Evolutionary conservation across 352 stramenopile genomes (phyloP), one percentile per base, ranked within the genome.

Genomic region (Sclerospora graminicola): DNA sequence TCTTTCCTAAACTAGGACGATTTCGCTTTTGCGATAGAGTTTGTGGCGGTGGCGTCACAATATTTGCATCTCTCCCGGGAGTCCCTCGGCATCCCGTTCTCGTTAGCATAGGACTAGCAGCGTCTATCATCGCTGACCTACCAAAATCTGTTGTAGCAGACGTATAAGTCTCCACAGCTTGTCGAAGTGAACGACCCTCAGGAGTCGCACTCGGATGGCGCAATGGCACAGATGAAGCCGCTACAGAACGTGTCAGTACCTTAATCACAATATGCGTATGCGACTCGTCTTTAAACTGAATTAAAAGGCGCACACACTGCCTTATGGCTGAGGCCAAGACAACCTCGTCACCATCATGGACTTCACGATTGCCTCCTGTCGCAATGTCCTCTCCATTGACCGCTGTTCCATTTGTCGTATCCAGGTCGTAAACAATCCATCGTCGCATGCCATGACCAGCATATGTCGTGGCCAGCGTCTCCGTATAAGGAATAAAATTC

Each of bases 391-490:
- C 60, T 49, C 76, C 77, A 36, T 89, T 92, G 21, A 89, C 62
- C 10, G 66, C 66, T 20, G 81, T 92, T 21, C 81, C 81, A 51
- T 92, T 89, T 54, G 85, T 75, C 2, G 75, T 83, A 28, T 83
- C 67, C 14, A 89, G 56, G 37, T 92, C 81, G 39, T 89, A 78
- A 16, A 92, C 57, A 26, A 89, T 52, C 81, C 81, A 92, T 19
- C 66, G 69, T 10, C 51, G 48, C 29, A 56, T 54, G 27, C 36
- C 31, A 9, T 24, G 24, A 2, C 30, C 21, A 29, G 37, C 16
- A 26, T 3, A 6, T 3, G 39, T 20, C 16, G 28, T 34, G 3
- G 35, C 26, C 41, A 48, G 24, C 27, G 45, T 47, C 36, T 63
- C 57, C 0, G 41, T 59, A 20, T 80, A 34, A 8, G 72, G 72